Conservation (phyloP, 2,329 filamentous ascomycete genomes). For the Aspergillus proliferans region DNA sequence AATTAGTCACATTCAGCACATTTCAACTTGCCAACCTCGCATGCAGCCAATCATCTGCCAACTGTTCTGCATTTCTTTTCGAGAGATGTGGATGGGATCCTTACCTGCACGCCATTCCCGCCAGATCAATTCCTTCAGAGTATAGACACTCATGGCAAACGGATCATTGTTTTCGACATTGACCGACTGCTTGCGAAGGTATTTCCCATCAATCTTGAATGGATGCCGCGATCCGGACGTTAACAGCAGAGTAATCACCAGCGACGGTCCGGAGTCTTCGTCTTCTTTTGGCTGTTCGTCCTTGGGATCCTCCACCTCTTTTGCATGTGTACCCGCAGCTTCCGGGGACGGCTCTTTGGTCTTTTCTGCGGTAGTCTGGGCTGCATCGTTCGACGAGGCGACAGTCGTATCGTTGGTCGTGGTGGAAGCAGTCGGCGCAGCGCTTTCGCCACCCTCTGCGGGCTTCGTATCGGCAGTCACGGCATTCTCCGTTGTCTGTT, state of each 20-base stretch:
- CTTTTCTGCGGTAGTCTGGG: constrained; percentile 18
- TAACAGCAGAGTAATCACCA: constrained; percentile 70
- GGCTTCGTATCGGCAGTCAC: constrained; percentile 11
- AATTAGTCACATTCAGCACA: neutral
- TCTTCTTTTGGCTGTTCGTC: neutral
- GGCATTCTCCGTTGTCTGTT: constrained; percentile 9
- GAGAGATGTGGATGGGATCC: constrained; percentile 1
- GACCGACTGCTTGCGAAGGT: constrained; percentile 74
- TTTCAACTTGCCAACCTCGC: neutral
- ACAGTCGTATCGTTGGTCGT: constrained; percentile 9
- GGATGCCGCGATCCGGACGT: constrained; percentile 78
- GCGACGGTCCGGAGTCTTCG: constrained; percentile 30
- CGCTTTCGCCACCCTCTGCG: constrained; percentile 17
- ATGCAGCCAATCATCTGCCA: neutral
- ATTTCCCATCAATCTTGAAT: constrained; percentile 82
- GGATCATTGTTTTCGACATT: constrained; percentile 71
- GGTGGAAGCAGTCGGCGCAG: constrained; percentile 11
- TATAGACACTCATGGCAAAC: constrained; percentile 87
- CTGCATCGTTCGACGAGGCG: constrained; percentile 6
- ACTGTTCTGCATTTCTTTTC: constrained; percentile 3
- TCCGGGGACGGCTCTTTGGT: constrained; percentile 18
- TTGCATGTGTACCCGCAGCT: constrained; percentile 22
- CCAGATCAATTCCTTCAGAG: constrained; percentile 87
- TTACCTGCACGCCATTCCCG: constrained; percentile 78
- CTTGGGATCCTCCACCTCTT: constrained; percentile 20